Conservation (phyloP, 2,329 filamentous ascomycete species). For the Helminthosporium solani region DNA sequence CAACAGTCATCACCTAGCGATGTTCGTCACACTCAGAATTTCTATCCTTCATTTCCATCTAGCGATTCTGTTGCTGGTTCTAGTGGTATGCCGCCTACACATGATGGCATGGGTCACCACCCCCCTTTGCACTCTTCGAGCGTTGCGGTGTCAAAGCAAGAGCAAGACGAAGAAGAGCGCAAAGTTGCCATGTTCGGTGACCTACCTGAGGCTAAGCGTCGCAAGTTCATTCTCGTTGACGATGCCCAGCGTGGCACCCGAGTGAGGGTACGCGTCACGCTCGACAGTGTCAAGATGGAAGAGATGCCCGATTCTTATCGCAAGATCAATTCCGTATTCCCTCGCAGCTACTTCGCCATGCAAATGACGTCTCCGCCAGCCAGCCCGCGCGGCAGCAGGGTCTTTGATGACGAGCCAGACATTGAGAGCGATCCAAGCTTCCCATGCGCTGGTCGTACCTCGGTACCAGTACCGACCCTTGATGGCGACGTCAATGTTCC, state of each 20-base stretch:
- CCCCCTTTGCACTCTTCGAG: slow-evolving; percentile 46
- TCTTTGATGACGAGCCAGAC: slow-evolving; percentile 62
- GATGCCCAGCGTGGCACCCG: slow-evolving; percentile 74
- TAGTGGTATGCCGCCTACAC: slow-evolving; percentile 65
- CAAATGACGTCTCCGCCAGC: slow-evolving; percentile 88
- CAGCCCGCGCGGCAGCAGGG: slow-evolving; percentile 70
- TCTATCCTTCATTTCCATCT: slow-evolving; percentile 69
- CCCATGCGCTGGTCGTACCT: slow-evolving; percentile 48
- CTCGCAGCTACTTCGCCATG: slow-evolving; percentile 85
- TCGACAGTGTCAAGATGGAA: slow-evolving; percentile 91
- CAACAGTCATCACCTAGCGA: slow-evolving; percentile 59
- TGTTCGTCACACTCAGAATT: slow-evolving; percentile 72
- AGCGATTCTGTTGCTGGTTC: slow-evolving; percentile 53
- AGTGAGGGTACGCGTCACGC: slow-evolving; percentile 83
- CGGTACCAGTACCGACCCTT: slow-evolving; percentile 51
- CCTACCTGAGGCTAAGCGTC: slow-evolving; percentile 83
- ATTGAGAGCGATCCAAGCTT: slow-evolving; percentile 48
- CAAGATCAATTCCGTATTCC: slow-evolving; percentile 84
- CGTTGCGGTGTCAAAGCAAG: slow-evolving; percentile 49
- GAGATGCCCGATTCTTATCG: slow-evolving; percentile 96
- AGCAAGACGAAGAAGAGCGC: slow-evolving; percentile 58
- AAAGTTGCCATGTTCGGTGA: slow-evolving; percentile 79
- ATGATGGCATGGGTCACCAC: slow-evolving; percentile 56
- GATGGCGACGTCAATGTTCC: slow-evolving; percentile 76
- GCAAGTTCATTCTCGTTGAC: slow-evolving; percentile 95